phyloP scores from a whole-genome alignment of 75 land plant genomes.

The Azolla pinnata region DNA sequence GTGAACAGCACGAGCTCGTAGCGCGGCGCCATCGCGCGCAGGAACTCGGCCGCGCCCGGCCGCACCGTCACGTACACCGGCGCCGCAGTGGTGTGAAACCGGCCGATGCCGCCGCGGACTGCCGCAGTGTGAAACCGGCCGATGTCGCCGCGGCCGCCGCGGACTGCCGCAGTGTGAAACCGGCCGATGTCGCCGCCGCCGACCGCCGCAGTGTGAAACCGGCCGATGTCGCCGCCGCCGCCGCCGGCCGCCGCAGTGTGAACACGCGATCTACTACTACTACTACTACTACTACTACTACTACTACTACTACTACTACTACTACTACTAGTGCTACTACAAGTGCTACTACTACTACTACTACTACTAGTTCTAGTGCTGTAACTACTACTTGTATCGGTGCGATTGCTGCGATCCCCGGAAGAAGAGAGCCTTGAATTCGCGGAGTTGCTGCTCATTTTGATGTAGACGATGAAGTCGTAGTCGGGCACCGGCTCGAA shows the following conservation, averaged over 20 bases:
- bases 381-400: no score
- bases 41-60: slow-evolving; percentile 20
- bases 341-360: no score
- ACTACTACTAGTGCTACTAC: no score
- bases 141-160: neutral
- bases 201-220: neutral
- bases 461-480: slow-evolving; percentile 16
- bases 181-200: neutral
- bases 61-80: slow-evolving; percentile 10
- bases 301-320: no score
- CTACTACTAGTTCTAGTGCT: no score
- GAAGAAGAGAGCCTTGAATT: no score
- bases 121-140: neutral
- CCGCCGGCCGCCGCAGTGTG: no score
- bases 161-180: neutral
- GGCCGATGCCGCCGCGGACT: neutral
- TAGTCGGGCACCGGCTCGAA: slow-evolving; percentile 20
- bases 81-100: neutral
- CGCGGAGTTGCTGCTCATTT: no score
- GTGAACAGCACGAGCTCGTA: slow-evolving; percentile 20
- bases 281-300: no score
- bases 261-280: no score
- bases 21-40: neutral
- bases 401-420: no score
- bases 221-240: neutral